Conservation (phyloP, 139 green algal species). For the Bryopsis sp. region DNA sequence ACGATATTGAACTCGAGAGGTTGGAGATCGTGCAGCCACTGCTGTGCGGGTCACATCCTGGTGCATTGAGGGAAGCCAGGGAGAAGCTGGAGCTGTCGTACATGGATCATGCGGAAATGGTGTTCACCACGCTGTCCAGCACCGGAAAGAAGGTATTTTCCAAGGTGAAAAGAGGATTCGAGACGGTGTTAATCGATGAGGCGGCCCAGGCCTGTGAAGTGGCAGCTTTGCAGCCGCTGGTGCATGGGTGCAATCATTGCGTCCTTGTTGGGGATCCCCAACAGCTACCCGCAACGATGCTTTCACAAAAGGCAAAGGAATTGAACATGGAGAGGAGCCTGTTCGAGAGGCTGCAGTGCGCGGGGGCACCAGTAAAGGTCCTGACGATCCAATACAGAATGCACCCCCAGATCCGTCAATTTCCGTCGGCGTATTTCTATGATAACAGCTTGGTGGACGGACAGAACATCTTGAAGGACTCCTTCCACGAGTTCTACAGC, state of each 20-base stretch:
- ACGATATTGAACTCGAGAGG: no score
- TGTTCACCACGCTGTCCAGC: constrained; percentile 73
- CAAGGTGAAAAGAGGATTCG: constrained; percentile 29
- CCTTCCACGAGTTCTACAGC: constrained; percentile 41
- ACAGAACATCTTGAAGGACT: constrained; percentile 19
- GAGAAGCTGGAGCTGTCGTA: constrained; percentile 37
- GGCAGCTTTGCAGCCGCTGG: constrained; percentile 20
- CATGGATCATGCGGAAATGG: constrained; percentile 63
- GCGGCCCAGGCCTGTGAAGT: constrained; percentile 50
- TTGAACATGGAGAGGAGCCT: constrained; percentile 65
- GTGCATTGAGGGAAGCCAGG: no score
- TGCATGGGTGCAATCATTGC: constrained; percentile 13
- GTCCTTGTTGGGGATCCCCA: constrained; percentile 86
- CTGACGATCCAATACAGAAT: constrained; percentile 84
- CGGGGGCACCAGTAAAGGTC: constrained; percentile 36
- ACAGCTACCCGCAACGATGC: constrained; percentile 89
- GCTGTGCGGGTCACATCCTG: no score
- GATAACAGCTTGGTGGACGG: constrained; percentile 38
- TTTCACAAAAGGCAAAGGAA: constrained; percentile 43
- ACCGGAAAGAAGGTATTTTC: constrained; percentile 36
- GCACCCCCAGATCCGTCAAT: constrained; percentile 78
- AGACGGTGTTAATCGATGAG: constrained; percentile 86
- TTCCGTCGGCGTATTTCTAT: constrained; percentile 80
- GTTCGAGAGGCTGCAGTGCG: constrained; percentile 67
- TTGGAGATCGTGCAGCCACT: no score